A percentile compares a stretch with the other conserved stretches of the same genome.
Evolutionary conservation across 805 yeast genomes (phyloP).

Genomic region (Alloascoidea africana): DNA sequence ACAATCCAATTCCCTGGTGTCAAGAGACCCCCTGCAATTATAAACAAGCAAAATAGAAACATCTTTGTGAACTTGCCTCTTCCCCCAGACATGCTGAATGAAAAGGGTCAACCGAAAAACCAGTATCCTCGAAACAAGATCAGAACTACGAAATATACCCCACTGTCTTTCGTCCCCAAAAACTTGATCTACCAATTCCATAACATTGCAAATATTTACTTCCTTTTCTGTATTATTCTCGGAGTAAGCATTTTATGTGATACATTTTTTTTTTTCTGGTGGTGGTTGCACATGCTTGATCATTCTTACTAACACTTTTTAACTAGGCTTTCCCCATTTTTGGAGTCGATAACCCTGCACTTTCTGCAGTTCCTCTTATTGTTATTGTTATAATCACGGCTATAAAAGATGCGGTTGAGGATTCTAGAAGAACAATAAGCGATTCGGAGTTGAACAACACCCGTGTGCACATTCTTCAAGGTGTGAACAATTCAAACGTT

Average conservation of each 20-base stretch:
- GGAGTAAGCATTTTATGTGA: slow-evolving; percentile 19
- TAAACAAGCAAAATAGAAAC: neutral
- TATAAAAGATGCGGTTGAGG: slow-evolving; percentile 45
- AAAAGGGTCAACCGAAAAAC: slow-evolving; percentile 31
- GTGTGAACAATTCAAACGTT: slow-evolving; percentile 33
- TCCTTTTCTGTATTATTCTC: slow-evolving; percentile 35
- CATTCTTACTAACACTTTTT: slow-evolving; percentile 58
- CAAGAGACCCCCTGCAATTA: neutral
- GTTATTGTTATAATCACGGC: slow-evolving; percentile 47
- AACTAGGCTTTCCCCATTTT: slow-evolving; percentile 42
- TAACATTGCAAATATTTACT: slow-evolving; percentile 46
- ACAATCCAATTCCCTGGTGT: neutral
- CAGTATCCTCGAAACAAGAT: slow-evolving; percentile 39
- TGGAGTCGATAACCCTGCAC: slow-evolving; percentile 43
- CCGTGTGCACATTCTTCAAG: slow-evolving; percentile 34
- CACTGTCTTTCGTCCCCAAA: slow-evolving; percentile 39
- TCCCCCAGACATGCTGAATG: slow-evolving; percentile 41
- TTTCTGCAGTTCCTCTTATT: slow-evolving; percentile 49
- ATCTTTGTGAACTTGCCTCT: slow-evolving; percentile 45
- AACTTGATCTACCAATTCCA: slow-evolving; percentile 37
- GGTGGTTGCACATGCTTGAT: slow-evolving; percentile 50
- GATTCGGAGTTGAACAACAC: slow-evolving; percentile 42
- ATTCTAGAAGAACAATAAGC: slow-evolving; percentile 32
- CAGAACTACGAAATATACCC: slow-evolving; percentile 50
- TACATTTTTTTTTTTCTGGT: no score